Evolutionary conservation across 1,284 basidiomycete species (phyloP).

Genomic region (Cystobasidium sp.): DNA sequence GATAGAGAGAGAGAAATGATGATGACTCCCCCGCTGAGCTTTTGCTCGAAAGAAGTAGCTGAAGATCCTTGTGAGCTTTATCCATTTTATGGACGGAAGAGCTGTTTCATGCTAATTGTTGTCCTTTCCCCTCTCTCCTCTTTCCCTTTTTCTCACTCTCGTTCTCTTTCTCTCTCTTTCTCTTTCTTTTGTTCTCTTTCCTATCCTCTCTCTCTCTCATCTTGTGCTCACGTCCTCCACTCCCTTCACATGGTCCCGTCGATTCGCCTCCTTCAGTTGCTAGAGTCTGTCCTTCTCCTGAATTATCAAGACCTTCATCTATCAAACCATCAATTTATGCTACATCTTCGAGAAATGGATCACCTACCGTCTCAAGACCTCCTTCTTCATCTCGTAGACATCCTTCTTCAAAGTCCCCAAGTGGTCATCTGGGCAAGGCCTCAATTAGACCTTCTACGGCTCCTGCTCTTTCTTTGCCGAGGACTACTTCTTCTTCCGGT

Average conservation of each 20-base stretch:
- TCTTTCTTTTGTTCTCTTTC: too few relatives aligned
- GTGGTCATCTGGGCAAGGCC: neutral
- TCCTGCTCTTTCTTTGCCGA: conserved; percentile 8
- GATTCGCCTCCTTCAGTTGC: conserved; percentile 24
- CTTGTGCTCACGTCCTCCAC: too few relatives aligned
- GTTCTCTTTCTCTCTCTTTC: neutral
- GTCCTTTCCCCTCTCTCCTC: neutral
- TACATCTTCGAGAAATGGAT: neutral
- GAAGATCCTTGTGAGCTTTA: conserved; percentile 37
- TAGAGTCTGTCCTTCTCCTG: conserved; percentile 35
- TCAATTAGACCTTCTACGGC: conserved; percentile 16
- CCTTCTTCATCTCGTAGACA: neutral
- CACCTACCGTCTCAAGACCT: neutral
- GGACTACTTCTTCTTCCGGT: neutral
- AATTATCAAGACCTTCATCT: neutral
- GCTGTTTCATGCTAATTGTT: neutral
- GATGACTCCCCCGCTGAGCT: conserved; percentile 21
- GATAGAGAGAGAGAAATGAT: neutral
- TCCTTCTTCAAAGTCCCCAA: neutral
- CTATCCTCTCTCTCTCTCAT: neutral
- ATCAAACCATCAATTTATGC: neutral
- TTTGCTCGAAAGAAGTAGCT: conserved; percentile 40
- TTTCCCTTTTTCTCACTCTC: neutral
- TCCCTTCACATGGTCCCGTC: too few relatives aligned
- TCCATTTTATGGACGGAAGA: neutral